These are phyloP conservation scores for Rhytidhysteron rufulum DNA, from an alignment of 2,329 filamentous ascomycete genomes.

Conservation along the genomic window DNA sequence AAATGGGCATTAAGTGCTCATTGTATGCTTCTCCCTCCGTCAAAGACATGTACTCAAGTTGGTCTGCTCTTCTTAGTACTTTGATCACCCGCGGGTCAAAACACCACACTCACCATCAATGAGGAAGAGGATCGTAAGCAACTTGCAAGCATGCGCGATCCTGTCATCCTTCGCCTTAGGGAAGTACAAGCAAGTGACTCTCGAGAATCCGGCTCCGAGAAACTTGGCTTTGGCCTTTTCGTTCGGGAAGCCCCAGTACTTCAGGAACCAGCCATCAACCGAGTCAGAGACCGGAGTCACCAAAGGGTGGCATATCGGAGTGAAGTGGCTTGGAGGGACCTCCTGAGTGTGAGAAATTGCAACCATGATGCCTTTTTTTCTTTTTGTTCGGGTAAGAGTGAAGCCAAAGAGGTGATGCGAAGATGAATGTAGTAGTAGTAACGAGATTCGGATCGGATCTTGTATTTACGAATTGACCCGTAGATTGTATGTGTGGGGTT, in stretches of 20 bases:
- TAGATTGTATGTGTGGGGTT: no score
- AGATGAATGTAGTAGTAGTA: no score
- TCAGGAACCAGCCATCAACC: slow-evolving; percentile 38
- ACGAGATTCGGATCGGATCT: no score
- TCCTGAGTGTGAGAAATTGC: background rate
- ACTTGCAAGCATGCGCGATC: slow-evolving; percentile 36
- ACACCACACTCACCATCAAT: slow-evolving; percentile 42
- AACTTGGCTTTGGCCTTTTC: slow-evolving; percentile 31
- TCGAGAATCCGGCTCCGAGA: slow-evolving; percentile 28
- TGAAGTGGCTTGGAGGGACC: background rate
- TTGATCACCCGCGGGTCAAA: no score
- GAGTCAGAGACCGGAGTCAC: slow-evolving; percentile 23
- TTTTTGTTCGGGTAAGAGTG: no score
- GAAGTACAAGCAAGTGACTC: slow-evolving; percentile 39
- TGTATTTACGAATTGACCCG: no score
- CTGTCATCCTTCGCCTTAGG: slow-evolving; percentile 30
- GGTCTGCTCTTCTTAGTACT: slow-evolving; percentile 21
- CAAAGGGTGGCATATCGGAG: slow-evolving; percentile 18
- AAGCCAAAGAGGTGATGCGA: no score
- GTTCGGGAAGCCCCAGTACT: slow-evolving; percentile 36
- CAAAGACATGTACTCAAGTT: slow-evolving; percentile 42
- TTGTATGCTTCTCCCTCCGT: slow-evolving; percentile 38
- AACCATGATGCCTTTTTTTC: no score
- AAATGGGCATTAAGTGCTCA: slow-evolving; percentile 34
- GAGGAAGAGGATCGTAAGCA: slow-evolving; percentile 41